phyloP scores from a whole-genome alignment of 2,329 filamentous ascomycete species.

The Aphanocladium album region DNA sequence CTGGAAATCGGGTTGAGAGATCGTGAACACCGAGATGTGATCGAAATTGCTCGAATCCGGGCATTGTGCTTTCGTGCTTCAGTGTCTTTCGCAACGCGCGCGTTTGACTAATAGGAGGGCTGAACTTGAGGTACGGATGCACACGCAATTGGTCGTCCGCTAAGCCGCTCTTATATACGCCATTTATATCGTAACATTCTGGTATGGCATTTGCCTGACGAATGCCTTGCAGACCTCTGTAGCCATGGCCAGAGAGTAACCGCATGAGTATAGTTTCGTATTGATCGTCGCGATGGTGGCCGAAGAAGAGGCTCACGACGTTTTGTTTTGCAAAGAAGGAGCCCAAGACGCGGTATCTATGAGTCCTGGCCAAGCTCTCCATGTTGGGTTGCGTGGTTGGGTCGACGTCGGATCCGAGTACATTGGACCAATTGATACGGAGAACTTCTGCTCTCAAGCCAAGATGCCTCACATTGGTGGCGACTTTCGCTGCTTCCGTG shows the following conservation, averaged over 20 bases:
- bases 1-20: slow-evolving; percentile 24
- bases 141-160: slow-evolving; percentile 38
- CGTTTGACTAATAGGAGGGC: slow-evolving; percentile 26
- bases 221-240: slow-evolving; percentile 71
- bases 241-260: slow-evolving; percentile 59
- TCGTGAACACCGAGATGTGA: slow-evolving; percentile 15
- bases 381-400: slow-evolving; percentile 52
- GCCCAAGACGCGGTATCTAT: slow-evolving; percentile 70
- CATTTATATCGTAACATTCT: slow-evolving; percentile 72
- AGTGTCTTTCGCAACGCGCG: slow-evolving; percentile 25
- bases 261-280: slow-evolving; percentile 86
- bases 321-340: slow-evolving; percentile 45
- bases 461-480: slow-evolving; percentile 32
- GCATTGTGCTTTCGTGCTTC: slow-evolving; percentile 12
- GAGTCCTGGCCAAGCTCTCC: slow-evolving; percentile 68
- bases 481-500: slow-evolving; percentile 47
- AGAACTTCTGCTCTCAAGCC: slow-evolving; percentile 24
- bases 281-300: slow-evolving; percentile 86
- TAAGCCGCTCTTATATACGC: slow-evolving; percentile 62
- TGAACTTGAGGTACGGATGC: slow-evolving; percentile 33
- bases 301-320: slow-evolving; percentile 64
- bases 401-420: slow-evolving; percentile 25
- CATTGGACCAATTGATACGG: slow-evolving; percentile 43
- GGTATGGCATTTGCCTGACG: slow-evolving; percentile 64
- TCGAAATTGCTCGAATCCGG: slow-evolving; percentile 9